Conservation (phyloP, 257 asterid species). For the Solanum sitiens region DNA sequence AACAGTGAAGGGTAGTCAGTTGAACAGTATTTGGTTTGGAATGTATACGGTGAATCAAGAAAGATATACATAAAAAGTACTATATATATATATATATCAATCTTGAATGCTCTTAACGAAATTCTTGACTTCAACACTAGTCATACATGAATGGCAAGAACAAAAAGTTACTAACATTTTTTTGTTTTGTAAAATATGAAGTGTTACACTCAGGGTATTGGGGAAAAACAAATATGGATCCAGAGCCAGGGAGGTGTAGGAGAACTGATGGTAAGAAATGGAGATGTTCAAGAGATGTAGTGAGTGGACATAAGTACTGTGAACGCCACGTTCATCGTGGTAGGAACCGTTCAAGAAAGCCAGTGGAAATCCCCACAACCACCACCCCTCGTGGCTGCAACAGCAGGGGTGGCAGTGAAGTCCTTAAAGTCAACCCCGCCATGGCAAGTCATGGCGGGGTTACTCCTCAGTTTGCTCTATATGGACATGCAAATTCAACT, state of each 20-base stretch:
- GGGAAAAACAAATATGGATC: slow-evolving; percentile 82
- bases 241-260: slow-evolving; percentile 94
- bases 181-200: not conserved
- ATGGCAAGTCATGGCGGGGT: slow-evolving; percentile 3
- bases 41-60: not conserved
- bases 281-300: slow-evolving; percentile 94
- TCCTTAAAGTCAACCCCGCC: not conserved
- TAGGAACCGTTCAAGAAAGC: slow-evolving; percentile 99
- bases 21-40: not conserved
- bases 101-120: not conserved
- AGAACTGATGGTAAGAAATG: slow-evolving; percentile 96
- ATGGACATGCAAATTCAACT: slow-evolving; percentile 41
- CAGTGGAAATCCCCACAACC: slow-evolving; percentile 82
- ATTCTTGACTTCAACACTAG: not conserved
- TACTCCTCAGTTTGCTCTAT: slow-evolving; percentile 28
- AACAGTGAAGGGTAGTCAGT: not conserved
- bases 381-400: not conserved
- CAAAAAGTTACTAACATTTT: not conserved
- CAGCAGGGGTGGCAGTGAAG: not conserved
- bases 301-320: slow-evolving; percentile 79
- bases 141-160: not conserved
- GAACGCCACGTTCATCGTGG: slow-evolving; percentile 97
- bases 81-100: not conserved
- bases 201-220: slow-evolving; percentile 80
- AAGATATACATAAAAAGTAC: not conserved